Percentiles rank a stretch among this genome's conserved stretches.
These are phyloP conservation scores for Strobilomyces confusus DNA, from an alignment of 768 basidiomycete genomes.

Conservation along the genomic window DNA sequence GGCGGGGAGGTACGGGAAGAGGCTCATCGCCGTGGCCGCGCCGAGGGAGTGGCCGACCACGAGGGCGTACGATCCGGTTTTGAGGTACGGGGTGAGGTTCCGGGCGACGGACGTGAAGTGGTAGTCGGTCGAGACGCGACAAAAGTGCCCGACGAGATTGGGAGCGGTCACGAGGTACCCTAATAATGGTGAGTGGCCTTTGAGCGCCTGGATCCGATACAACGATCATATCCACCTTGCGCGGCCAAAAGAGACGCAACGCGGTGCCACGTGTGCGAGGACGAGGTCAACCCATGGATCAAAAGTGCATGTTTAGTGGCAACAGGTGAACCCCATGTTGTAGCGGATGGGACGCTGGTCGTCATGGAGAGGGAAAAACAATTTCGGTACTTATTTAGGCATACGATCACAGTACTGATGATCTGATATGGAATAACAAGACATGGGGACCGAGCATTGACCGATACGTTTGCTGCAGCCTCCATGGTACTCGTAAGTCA, in stretches of 20 bases:
- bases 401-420: no score
- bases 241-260: conserved; percentile 15
- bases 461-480: no score
- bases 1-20: conserved; percentile 1
- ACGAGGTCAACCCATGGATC: conserved; percentile 21
- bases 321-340: not conserved
- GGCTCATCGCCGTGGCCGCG: not conserved
- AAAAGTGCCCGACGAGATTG: conserved; percentile 16
- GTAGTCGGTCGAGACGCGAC: conserved; percentile 10
- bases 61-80: not conserved
- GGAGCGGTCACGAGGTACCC: conserved; percentile 23
- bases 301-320: conserved; percentile 15
- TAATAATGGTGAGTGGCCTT: not conserved
- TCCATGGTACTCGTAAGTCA: no score
- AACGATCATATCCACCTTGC: conserved; percentile 9
- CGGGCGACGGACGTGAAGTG: conserved; percentile 4
- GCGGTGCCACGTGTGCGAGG: conserved; percentile 18
- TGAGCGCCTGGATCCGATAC: no score
- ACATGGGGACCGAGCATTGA: no score
- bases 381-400: no score
- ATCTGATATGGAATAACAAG: no score
- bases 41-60: no score
- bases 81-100: conserved; percentile 18
- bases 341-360: not conserved
- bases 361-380: not conserved